Percentiles rank a stretch among this genome's conserved stretches.
phyloP scores from a whole-genome alignment of 768 basidiomycete genomes.

The Lactarius psammicola region DNA sequence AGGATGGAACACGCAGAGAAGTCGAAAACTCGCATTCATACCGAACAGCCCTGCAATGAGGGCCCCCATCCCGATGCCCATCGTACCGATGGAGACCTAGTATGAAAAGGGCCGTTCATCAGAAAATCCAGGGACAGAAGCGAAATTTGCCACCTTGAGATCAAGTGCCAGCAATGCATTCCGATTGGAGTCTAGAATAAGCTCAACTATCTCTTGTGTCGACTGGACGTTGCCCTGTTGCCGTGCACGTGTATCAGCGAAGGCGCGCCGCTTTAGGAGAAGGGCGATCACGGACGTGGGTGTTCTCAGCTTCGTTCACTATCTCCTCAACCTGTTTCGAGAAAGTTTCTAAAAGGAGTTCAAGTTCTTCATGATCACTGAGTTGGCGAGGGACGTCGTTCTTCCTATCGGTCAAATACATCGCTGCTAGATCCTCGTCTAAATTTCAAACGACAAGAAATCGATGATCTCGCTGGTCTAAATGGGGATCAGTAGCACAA shows the following conservation, averaged over 20 bases:
- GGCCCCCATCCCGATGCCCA: conserved; percentile 90
- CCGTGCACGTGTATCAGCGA: conserved; percentile 6
- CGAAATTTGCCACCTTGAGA: conserved; percentile 58
- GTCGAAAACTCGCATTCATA: conserved; percentile 76
- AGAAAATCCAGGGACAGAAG: neutral
- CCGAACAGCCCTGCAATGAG: conserved; percentile 90
- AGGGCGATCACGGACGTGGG: conserved; percentile 51
- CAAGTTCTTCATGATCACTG: conserved; percentile 89
- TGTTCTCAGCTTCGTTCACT: conserved; percentile 88
- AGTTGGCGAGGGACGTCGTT: conserved; percentile 55
- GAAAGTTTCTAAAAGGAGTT: conserved; percentile 91
- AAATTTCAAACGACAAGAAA: conserved; percentile 1
- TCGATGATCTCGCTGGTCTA: neutral
- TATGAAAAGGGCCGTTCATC: neutral
- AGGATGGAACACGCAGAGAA: conserved; percentile 17
- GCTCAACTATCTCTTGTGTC: conserved; percentile 96
- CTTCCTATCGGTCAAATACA: conserved; percentile 91
- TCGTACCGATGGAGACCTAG: conserved; percentile 89
- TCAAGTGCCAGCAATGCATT: conserved; percentile 90
- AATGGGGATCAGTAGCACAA: conserved; percentile 8
- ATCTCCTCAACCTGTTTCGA: conserved; percentile 97
- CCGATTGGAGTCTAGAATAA: conserved; percentile 94
- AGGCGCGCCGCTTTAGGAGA: neutral
- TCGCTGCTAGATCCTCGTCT: conserved; percentile 94
- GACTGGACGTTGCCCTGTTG: conserved; percentile 86